Base-by-base conservation (phyloP, 805 yeast genomes). In the Lachancea meyersii region DNA sequence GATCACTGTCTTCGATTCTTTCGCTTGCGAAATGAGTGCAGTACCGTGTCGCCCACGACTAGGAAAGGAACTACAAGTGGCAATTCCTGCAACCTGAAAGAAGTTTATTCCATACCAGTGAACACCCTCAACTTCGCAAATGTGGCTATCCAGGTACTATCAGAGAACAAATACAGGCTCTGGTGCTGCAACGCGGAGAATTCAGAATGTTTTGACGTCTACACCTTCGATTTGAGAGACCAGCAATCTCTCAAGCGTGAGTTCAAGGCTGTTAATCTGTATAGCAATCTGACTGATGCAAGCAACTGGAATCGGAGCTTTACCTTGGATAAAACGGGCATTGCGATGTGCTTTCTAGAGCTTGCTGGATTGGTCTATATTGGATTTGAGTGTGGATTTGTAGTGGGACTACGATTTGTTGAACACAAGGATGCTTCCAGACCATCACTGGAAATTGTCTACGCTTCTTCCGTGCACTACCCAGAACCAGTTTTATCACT, bases 81-180 rank as follows among this genome's bases (percentile, higher is more conserved):
- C 18, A 14, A n/a, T 14, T 23, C 6, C 26, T 18, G 11, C 14
- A 14, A 16, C 14, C 16, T 40, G 11, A 19, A 24, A 26, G 40
- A 40, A 34, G 34, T 49, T 8, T 57, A 54, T 44, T 54, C 52
- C 24, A 55, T 58, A 31, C 62, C 62, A 6, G 54, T 62, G 3
- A 62, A 62, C 41, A 62, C 65, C 1, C 39, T 61, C 30, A 62
- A 59, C 38, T 62, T 62, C 45, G 58, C 65, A 0, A 61, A 62
- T 40, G 53, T 58, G 24, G 35, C 47, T 4, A 33, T 60, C 1
- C 42, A 41, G 19, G 39, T 43, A 10, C 8, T 44, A 4, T 17
- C 27, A 13, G 24, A 30, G 5, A 40, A 36, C 7, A 8, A 14
- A 10, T 55, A 48, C 34, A 49, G 53, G 5, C 42, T 62, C 33